A percentile compares a stretch with the other conserved stretches of the same genome.
Evolutionary conservation across 495 filamentous ascomycete species (phyloP).

Genomic region (Ascobolus immersus): DNA sequence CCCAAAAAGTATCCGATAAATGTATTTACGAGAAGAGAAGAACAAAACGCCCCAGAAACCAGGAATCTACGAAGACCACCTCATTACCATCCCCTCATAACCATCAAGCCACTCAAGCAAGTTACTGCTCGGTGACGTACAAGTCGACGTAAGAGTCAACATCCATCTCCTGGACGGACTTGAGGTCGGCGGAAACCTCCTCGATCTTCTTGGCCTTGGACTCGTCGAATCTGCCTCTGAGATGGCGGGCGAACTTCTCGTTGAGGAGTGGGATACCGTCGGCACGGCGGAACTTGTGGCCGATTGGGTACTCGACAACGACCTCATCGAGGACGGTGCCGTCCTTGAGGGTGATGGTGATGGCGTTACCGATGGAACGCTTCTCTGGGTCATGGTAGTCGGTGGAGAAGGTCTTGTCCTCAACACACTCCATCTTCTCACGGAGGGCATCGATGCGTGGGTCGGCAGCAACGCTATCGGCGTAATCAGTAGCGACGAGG

Average conservation of each 20-base stretch:
- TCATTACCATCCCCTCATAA: too few species aligned
- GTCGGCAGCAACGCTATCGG: slow-evolving; percentile 75
- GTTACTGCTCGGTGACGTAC: slow-evolving; percentile 44
- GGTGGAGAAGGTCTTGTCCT: slow-evolving; percentile 76
- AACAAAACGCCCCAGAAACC: too few species aligned
- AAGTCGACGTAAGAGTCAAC: slow-evolving; percentile 87
- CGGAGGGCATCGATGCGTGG: slow-evolving; percentile 70
- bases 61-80: too few species aligned
- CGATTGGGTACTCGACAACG: slow-evolving; percentile 82
- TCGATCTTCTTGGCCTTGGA: slow-evolving; percentile 54
- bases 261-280: slow-evolving; percentile 95
- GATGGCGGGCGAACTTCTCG: slow-evolving; percentile 79
- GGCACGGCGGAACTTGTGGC: slow-evolving; percentile 70
- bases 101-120: too few species aligned
- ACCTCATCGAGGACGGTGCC: slow-evolving; percentile 82
- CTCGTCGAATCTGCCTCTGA: slow-evolving; percentile 55
- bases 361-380: slow-evolving; percentile 85
- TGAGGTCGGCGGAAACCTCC: slow-evolving; percentile 43
- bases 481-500: slow-evolving; percentile 74
- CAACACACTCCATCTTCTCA: slow-evolving; percentile 76
- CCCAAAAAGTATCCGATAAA: too few species aligned
- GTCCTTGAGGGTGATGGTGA: slow-evolving; percentile 81
- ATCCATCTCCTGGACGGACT: slow-evolving; percentile 32
- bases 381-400: slow-evolving; percentile 86
- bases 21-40: too few species aligned